Evolutionary conservation across 495 filamentous ascomycete genomes (phyloP), one percentile per base, ranked within the genome.

Genomic region (Amorphotheca resinae): DNA sequence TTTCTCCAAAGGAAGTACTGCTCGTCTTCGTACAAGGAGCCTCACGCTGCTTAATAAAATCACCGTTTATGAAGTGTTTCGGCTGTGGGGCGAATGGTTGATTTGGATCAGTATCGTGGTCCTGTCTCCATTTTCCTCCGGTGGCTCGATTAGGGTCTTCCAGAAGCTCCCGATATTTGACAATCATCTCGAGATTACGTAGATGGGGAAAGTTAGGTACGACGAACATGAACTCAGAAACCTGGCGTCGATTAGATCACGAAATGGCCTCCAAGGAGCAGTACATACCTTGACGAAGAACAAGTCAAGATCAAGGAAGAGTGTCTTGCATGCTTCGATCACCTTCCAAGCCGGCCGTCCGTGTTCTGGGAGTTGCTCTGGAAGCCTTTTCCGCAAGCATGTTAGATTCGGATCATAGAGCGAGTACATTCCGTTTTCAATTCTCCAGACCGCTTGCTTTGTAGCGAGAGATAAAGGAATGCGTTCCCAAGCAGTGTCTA

Each of bases 261-360:
- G 4, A 0, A 44, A 34, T 21, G 17, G n/a, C 16, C 9, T 14
- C 9, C 25, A n/a, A 20, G 11, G n/a, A 14, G 6, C 12, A 34
- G 18, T 25, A 47, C 60, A 48, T 66, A 84, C 79, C 66, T 77
- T 82, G 52, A 88, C 72, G 68, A 84, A 86, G 59, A 88, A 88
- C 57, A 86, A 66, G 52, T 81, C 69, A 53, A 68, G 65, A 6
- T 63, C 61, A 41, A 63, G 53, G 53, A 76, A 76, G 48, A 64
- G 62, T 30, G 68, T 53, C 34, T 30, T 42, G 36, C 49, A 44
- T 23, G 35, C 44, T 14, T 46, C 37, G 14, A 43, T 39, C 4
- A 50, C 26, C 18, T 49, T 41, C 18, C 37, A 23, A n/a, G 26
- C 32, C 15, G 44, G 26, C 18, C 26, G 14, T 7, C 44, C 42